Evolutionary conservation across 768 basidiomycete genomes (phyloP), one percentile per base, ranked within the genome.

Genomic region (Xerocomus potaroensis): DNA sequence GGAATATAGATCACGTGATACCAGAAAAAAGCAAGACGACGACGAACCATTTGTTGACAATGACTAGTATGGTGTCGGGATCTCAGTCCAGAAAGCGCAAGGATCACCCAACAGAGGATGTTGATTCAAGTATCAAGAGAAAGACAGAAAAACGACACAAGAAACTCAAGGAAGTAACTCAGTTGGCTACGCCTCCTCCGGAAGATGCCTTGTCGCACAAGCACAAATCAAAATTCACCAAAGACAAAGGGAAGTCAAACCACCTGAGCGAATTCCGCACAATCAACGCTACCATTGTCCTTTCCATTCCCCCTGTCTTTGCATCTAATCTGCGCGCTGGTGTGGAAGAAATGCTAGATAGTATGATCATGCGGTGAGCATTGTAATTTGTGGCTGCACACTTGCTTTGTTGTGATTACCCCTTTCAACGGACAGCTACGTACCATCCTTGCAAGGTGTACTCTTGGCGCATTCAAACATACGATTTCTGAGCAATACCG

Each of bases 331-430:
- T 84, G n/a, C 71, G 76, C 9, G 71, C 66, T 32, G 94, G 94
- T 7, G 88, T 81, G 15, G 81, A 86, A 60, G 91, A 97, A 68
- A 83, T 93, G 79, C 71, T 97, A 15, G 92, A 97, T 66, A 89
- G 88, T 8, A 87, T 96, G 87, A 70, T 95, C 12, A 95, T 97
- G 94, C 82, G 89, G 94, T 93, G 60, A 56, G 78, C 68, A 18
- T 41, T 19, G 41, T n/a, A 37, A 44, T 32, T 27, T 32, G 38
- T 50, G 49, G 50, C 49, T 48, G 29, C 15, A 10, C 18, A 1
- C 36, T 14, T 19, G 26, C 24, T 46, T 37, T 22, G 26, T 39
- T 33, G 42, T 29, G 11, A 41, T 37, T 5, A 9, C 16, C 14
- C 27, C 15, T 32, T 30, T 34, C 8, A 2, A 49, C 38, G 38